Evolutionary conservation across 352 stramenopile genomes (phyloP).

Genomic region (Globisporangium polare): DNA sequence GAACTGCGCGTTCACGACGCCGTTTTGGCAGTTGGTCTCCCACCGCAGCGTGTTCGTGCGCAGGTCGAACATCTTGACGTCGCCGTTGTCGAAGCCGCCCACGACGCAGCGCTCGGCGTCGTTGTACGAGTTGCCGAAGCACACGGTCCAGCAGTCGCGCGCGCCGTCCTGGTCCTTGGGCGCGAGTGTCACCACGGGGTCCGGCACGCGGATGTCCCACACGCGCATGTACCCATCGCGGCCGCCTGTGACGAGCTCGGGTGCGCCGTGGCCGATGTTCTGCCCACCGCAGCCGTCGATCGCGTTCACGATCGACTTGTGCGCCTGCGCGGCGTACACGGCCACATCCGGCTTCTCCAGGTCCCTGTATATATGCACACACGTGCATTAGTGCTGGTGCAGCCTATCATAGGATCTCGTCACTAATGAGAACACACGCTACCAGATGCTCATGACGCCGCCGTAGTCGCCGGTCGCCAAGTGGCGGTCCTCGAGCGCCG

Average conservation of each 20-base stretch:
- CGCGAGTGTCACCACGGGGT: conserved; percentile 91
- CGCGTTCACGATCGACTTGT: conserved; percentile 93
- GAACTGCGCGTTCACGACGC: conserved; percentile 94
- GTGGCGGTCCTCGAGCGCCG: conserved; percentile 84
- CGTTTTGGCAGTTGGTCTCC: conserved; percentile 96
- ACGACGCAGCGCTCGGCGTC: conserved; percentile 91
- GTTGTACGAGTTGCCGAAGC: conserved; percentile 95
- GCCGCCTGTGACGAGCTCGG: conserved; percentile 92
- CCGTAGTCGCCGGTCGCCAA: conserved; percentile 80
- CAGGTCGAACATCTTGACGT: conserved; percentile 97
- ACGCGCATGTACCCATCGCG: conserved; percentile 94
- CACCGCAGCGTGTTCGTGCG: conserved; percentile 91
- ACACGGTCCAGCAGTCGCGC: conserved; percentile 95
- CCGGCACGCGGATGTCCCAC: conserved; percentile 91
- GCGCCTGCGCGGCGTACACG: conserved; percentile 88
- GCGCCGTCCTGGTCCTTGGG: conserved; percentile 75
- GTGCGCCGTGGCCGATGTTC: conserved; percentile 86
- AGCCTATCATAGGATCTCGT: neutral
- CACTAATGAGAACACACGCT: neutral
- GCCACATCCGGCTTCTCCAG: conserved; percentile 74
- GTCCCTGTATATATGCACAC: conserved; percentile 40
- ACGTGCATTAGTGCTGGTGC: neutral
- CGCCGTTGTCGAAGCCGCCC: conserved; percentile 96
- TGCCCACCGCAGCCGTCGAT: conserved; percentile 94
- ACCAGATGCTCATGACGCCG: conserved; percentile 78